Conservation (phyloP, 139 green algal species). For the Deuterostichococcus epilithicus region DNA sequence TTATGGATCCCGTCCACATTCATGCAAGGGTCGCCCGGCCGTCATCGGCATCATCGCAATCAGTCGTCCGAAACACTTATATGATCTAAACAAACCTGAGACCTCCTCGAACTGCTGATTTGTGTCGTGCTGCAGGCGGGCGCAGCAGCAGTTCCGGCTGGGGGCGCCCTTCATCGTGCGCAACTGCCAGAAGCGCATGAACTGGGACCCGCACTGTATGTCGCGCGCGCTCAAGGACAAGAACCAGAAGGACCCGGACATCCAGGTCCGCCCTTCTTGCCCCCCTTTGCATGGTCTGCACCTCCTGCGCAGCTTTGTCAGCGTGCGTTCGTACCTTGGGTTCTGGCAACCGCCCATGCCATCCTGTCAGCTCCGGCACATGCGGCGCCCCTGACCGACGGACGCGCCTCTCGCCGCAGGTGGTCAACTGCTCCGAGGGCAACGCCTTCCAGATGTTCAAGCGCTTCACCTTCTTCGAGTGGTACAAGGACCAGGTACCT, state of each 20-base stretch:
- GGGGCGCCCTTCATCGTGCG: constrained; percentile 59
- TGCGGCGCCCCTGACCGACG: background rate
- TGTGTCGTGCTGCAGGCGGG: constrained; percentile 13
- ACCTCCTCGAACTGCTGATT: background rate
- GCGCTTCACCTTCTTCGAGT: constrained; percentile 33
- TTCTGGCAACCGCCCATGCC: background rate
- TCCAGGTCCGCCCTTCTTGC: background rate
- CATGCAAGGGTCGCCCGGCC: background rate
- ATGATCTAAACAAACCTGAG: background rate
- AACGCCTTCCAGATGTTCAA: constrained; percentile 2
- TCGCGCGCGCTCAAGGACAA: constrained; percentile 24
- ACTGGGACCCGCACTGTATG: constrained; percentile 46
- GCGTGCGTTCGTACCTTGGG: background rate
- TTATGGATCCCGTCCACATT: background rate
- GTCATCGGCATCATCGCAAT: background rate
- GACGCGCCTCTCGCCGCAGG: background rate
- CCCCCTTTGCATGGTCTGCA: background rate
- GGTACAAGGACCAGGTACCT: constrained; percentile 6
- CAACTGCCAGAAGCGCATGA: constrained; percentile 15
- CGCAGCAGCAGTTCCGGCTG: constrained; percentile 32
- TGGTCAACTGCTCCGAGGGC: constrained; percentile 26
- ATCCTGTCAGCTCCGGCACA: background rate
- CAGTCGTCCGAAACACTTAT: background rate
- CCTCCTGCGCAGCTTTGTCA: background rate
- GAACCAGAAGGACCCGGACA: background rate